A percentile compares a stretch with the other conserved stretches of the same genome.
Evolutionary conservation across 345 rosid species (phyloP).

Genomic region (Kernera saxatilis): DNA sequence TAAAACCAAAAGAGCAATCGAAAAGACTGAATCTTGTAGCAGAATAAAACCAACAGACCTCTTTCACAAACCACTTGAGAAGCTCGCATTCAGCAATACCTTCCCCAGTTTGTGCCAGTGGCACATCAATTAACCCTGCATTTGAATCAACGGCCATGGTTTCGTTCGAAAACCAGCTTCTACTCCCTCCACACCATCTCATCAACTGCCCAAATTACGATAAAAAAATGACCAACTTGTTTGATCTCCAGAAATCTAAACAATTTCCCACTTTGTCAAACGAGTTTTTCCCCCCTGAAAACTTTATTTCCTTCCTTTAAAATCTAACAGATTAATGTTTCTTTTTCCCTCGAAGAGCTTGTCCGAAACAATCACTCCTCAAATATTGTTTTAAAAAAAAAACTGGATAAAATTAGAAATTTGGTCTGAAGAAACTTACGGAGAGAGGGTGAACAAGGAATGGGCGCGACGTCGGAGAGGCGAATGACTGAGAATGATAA

Average conservation of each 20-base stretch:
- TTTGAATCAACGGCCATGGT: conserved; percentile 39
- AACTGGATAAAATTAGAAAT: background rate
- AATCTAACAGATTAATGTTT: background rate
- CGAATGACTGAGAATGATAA: background rate
- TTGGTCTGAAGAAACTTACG: conserved; percentile 12
- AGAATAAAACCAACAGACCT: conserved; percentile 42
- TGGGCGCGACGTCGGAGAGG: conserved; percentile 4
- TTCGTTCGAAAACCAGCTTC: conserved; percentile 45
- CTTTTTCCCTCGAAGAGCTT: background rate
- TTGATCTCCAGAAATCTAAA: background rate
- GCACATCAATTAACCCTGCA: conserved; percentile 58
- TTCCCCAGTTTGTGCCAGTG: conserved; percentile 96
- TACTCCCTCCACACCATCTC: conserved; percentile 23
- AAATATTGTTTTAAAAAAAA: background rate
- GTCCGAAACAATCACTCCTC: background rate
- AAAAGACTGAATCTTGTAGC: background rate
- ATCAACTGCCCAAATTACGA: conserved; percentile 22
- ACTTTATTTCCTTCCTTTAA: background rate
- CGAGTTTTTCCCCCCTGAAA: background rate
- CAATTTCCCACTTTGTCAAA: background rate
- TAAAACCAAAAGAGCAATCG: background rate
- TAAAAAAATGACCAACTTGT: background rate
- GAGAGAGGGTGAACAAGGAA: background rate
- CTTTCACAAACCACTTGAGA: conserved; percentile 82
- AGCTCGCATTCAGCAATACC: conserved; percentile 98